Conservation (phyloP, 1,284 basidiomycete genomes). For the Coniferiporia sulphurascens region DNA sequence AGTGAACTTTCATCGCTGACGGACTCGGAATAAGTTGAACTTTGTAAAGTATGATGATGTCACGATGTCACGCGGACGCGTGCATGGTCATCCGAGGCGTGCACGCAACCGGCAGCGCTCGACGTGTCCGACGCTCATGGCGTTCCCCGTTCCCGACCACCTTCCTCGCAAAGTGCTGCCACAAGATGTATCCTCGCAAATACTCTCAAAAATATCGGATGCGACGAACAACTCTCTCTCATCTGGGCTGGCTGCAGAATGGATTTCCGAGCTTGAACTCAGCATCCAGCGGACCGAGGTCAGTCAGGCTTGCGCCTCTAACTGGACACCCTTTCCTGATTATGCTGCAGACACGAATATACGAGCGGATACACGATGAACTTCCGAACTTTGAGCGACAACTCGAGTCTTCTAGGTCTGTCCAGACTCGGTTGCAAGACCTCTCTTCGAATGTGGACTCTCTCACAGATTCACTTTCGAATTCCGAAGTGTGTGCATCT, state of each 20-base stretch:
- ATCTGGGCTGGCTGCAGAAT: constrained; percentile 55
- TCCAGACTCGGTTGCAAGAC: constrained; percentile 52
- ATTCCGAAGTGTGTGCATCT: constrained; percentile 47
- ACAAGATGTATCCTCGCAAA: constrained; percentile 62
- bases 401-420: constrained; percentile 52
- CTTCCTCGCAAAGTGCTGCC: constrained; percentile 50
- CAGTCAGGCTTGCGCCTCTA: constrained; percentile 15
- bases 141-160: constrained; percentile 66
- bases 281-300: constrained; percentile 68
- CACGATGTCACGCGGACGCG: background rate
- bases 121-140: constrained; percentile 40
- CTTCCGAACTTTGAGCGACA: constrained; percentile 61
- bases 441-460: constrained; percentile 49
- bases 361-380: constrained; percentile 62
- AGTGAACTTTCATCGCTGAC: background rate
- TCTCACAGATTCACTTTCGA: constrained; percentile 45
- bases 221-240: constrained; percentile 52
- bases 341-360: constrained; percentile 48
- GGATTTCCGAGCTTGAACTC: constrained; percentile 66
- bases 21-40: background rate
- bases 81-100: background rate
- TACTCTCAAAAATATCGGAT: constrained; percentile 64
- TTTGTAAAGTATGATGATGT: background rate
- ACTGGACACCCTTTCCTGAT: constrained; percentile 2
- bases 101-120: background rate